Conservation (phyloP, 805 yeast genomes). For the Zygosaccharomyces lentus region DNA sequence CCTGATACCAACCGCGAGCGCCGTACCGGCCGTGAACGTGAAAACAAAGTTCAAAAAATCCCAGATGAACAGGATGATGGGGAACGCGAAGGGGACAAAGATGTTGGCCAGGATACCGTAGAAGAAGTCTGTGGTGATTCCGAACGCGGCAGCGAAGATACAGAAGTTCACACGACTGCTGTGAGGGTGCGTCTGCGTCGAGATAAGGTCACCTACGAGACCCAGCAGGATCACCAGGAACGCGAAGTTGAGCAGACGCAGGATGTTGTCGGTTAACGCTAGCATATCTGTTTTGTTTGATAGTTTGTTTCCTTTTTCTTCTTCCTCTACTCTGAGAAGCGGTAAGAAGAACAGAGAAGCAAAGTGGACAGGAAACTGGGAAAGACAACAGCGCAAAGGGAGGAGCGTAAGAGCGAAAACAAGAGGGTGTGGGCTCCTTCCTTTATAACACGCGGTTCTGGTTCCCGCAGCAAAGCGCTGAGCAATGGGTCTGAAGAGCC, state of each 20-base stretch:
- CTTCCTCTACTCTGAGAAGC: background rate
- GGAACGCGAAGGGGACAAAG: slow-evolving; percentile 75
- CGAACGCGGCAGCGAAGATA: slow-evolving; percentile 85
- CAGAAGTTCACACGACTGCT: slow-evolving; percentile 83
- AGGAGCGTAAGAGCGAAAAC: background rate
- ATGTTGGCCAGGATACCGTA: slow-evolving; percentile 78
- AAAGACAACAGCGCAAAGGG: background rate
- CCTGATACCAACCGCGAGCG: slow-evolving; percentile 86
- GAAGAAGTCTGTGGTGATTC: slow-evolving; percentile 70
- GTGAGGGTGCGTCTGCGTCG: slow-evolving; percentile 41
- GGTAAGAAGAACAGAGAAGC: background rate
- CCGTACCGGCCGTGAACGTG: slow-evolving; percentile 92
- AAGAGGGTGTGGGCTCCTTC: background rate
- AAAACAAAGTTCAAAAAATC: slow-evolving; percentile 89
- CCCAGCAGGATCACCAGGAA: slow-evolving; percentile 79
- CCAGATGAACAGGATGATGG: slow-evolving; percentile 63
- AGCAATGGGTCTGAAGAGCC: slow-evolving; percentile 4
- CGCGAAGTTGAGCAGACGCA: slow-evolving; percentile 71
- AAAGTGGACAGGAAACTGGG: background rate
- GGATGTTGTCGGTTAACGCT: slow-evolving; percentile 67
- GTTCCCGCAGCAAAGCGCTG: slow-evolving; percentile 5
- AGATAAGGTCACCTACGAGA: slow-evolving; percentile 82
- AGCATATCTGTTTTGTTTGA: slow-evolving; percentile 39
- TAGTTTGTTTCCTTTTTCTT: slow-evolving; percentile 14
- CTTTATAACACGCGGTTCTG: slow-evolving; percentile 1